Evolutionary conservation across 192 early-diverging fungal species (phyloP), one percentile per base, ranked within the genome.

Genomic region (Backusella circina): DNA sequence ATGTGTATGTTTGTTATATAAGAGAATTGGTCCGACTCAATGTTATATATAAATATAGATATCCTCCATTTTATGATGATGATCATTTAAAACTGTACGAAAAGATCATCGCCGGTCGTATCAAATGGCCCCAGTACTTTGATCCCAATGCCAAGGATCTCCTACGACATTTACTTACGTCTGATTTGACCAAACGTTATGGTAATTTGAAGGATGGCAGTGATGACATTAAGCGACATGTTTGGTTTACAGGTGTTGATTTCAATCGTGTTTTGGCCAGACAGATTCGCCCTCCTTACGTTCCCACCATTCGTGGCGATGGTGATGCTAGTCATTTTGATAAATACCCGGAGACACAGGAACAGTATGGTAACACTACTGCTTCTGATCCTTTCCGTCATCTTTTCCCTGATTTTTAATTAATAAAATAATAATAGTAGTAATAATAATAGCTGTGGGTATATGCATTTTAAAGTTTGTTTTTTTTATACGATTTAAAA

Each of bases 1-100:
- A 81, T 33, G 37, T 12, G 16, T 16, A 28, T 32, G 15, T 35
- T 39, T 36, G 54, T 36, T 71, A 16, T 50, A n/a, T 35, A 26
- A 32, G 2, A 37, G 28, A 30, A 35, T 21, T 33, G 18, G n/a
- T 26, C 1, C 6, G 2, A 39, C 64, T 51, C 9, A 54, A n/a
- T 47, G 39, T 41, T 7, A 54, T 21, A 5, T 5, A 21, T 21
- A 5, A 1, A 13, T 18, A 0, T 76, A 91, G 86, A 87, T 50
- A 79, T 78, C 96, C 96, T 66, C 96, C 96, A 51, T 98, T 98
- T 86, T 95, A 94, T 77, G 96, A 97, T 85, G 95, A 98, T 74
- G 95, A 96, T 81, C 95, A 95, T 80, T 90, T 95, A 80, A 91
- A 93, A 65, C 78, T 98, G 66, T 98, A 97, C 78, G 96, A 96